phyloP scores from a whole-genome alignment of 495 filamentous ascomycete genomes.

The Haplographium delicatum region DNA sequence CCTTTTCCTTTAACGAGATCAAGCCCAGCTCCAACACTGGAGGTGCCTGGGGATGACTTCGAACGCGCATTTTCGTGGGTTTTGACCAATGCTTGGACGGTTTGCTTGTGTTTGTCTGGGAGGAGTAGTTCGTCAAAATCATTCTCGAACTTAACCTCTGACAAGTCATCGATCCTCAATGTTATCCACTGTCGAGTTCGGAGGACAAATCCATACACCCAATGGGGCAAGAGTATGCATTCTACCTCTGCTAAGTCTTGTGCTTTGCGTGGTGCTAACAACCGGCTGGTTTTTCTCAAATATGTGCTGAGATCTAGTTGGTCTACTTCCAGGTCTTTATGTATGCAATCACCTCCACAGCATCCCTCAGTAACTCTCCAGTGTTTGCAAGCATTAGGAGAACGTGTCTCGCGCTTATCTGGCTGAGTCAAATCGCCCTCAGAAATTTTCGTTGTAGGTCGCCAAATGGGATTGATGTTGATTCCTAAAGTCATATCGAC shows the following conservation, averaged over 20 bases:
- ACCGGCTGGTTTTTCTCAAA: not conserved
- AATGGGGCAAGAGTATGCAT: not conserved
- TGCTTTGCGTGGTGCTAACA: not conserved
- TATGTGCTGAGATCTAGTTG: not conserved
- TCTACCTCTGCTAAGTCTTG: not conserved
- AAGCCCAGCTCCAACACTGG: not conserved
- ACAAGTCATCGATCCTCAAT: not conserved
- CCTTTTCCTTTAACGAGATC: slow-evolving; percentile 6
- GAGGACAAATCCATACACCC: slow-evolving; percentile 1
- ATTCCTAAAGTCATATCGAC: slow-evolving; percentile 3
- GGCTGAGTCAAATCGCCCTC: not conserved
- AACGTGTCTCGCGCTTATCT: not conserved
- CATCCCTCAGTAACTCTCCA: not conserved
- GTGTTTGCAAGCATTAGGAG: not conserved
- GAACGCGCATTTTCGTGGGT: not conserved
- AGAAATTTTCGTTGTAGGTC: not conserved
- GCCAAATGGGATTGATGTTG: slow-evolving; percentile 3
- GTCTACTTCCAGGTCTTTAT: slow-evolving; percentile 2
- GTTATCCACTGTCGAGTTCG: not conserved
- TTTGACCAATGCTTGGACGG: not conserved
- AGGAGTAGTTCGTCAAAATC: not conserved
- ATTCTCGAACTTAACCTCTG: slow-evolving; percentile 1
- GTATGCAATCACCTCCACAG: not conserved
- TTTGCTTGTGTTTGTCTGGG: not conserved
- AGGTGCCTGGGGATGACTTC: not conserved